Evolutionary conservation across 805 yeast genomes (phyloP), one percentile per base, ranked within the genome.

Genomic region (Zygosaccharomyces pseudorouxii): DNA sequence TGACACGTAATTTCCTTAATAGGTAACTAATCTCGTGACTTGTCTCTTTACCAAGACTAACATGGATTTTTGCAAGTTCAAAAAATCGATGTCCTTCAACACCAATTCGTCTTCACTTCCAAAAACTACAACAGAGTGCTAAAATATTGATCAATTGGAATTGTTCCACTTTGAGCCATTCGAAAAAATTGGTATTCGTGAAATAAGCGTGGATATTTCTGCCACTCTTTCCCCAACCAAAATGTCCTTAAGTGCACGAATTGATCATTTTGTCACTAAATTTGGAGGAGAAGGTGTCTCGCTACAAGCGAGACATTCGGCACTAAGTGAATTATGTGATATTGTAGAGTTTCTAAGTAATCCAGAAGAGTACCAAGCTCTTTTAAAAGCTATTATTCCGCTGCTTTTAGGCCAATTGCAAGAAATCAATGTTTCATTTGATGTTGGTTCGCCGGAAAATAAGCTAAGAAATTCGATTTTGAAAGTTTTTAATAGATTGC

Each of bases 311-410:
- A 82, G 81, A 55, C 84, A 86, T 53, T 73, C 89, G 0, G 78
- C 81, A 6, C 77, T 89, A 37, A 81, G 89, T 4, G 97, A 92
- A 65, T 72, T 92, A 39, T 78, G 93, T 51, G 98, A 92, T 66
- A 79, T 89, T 65, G 76, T 89, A 37, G 98, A 92, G 62, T 78
- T 89, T 2, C 85, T 86, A 67, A 84, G 84, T 53, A 85, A 88
- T 8, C 79, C 89, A 4, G 80, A 81, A 19, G 97, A 90, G 57
- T 89, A 89, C 65, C 89, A 84, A 51, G 76, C 79, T 58, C 89
- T 89, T 59, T 71, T 90, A 39, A 73, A 80, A 49, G 78, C 76
- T 53, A 67, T 89, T 57, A 67, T 90, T 43, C 96, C 96, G 1
- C 76, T 82, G 11, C 79, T 89, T 55, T 66, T 85, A 47, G 71